These are phyloP conservation scores for Linderina pennispora DNA, from an alignment of 192 early-diverging fungal species.

Conservation along the genomic window DNA sequence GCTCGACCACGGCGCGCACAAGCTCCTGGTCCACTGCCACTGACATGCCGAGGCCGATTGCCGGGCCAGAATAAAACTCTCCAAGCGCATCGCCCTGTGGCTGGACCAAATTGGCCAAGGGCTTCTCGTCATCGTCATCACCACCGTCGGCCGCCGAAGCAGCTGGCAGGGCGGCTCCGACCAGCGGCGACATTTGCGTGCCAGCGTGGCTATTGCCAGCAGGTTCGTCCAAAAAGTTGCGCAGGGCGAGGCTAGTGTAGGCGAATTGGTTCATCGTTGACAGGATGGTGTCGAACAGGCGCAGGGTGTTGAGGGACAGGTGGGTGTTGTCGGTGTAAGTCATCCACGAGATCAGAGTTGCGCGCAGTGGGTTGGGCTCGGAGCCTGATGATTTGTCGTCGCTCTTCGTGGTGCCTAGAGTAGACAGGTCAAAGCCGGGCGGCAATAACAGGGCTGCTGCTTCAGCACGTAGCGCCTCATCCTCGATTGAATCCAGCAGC, in stretches of 20 bases:
- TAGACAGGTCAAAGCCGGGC: conserved; percentile 4
- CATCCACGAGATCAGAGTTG: conserved; percentile 39
- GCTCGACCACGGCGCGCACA: conserved; percentile 37
- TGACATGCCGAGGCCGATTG: conserved; percentile 26
- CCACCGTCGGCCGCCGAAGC: no score
- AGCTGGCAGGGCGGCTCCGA: background rate
- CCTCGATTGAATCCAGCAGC: conserved; percentile 32
- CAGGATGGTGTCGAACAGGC: conserved; percentile 56
- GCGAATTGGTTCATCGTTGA: conserved; percentile 58
- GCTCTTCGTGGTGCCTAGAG: background rate
- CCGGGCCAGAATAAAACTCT: conserved; percentile 12
- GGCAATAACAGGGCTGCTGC: conserved; percentile 29
- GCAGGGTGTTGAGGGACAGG: conserved; percentile 49
- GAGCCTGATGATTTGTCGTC: background rate
- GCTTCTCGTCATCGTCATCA: background rate
- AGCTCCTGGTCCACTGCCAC: conserved; percentile 38
- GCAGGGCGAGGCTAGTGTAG: conserved; percentile 49
- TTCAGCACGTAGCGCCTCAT: conserved; percentile 37
- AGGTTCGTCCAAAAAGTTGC: conserved; percentile 41
- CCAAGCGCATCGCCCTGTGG: background rate
- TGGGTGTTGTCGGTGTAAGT: conserved; percentile 36
- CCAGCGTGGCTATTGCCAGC: no score
- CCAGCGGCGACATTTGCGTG: no score
- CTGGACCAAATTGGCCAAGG: background rate
- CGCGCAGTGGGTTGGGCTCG: conserved; percentile 6